Conservation (phyloP, 352 stramenopile species). For the Phytopythium boreale region DNA sequence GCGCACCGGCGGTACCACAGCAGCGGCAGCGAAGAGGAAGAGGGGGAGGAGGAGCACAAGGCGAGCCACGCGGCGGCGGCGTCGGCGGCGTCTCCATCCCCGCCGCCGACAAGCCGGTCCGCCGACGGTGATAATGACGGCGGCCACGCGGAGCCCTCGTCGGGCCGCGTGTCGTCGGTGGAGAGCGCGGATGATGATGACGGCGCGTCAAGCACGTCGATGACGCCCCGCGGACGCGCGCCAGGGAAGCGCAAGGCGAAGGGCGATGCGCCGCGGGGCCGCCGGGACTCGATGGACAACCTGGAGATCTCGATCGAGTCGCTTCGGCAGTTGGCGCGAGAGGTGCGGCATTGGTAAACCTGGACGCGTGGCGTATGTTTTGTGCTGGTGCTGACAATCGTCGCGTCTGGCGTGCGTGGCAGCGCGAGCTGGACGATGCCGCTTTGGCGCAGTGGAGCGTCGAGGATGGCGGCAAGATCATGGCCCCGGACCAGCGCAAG, state of each 20-base stretch:
- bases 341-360: slow-evolving; percentile 8
- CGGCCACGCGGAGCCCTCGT: background rate
- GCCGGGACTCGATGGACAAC: slow-evolving; percentile 25
- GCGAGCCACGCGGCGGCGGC: background rate
- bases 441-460: slow-evolving; percentile 35
- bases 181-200: slow-evolving; percentile 10
- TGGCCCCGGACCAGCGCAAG: slow-evolving; percentile 33
- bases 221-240: background rate
- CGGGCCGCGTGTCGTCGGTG: slow-evolving; percentile 4
- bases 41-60: slow-evolving; percentile 8
- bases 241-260: slow-evolving; percentile 9
- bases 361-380: too few relatives aligned
- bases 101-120: background rate
- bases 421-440: slow-evolving; percentile 35
- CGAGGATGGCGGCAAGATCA: slow-evolving; percentile 37
- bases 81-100: background rate
- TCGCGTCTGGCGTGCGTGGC: background rate
- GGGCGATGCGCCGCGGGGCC: background rate
- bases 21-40: slow-evolving; percentile 8
- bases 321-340: slow-evolving; percentile 20
- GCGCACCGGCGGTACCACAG: background rate
- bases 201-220: background rate
- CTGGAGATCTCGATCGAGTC: slow-evolving; percentile 31
- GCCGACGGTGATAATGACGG: background rate
- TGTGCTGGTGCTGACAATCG: background rate